Percentiles rank a stretch among this genome's conserved stretches.
Conservation (phyloP, 2,329 filamentous ascomycete genomes). For the Neonectria ditissima region DNA sequence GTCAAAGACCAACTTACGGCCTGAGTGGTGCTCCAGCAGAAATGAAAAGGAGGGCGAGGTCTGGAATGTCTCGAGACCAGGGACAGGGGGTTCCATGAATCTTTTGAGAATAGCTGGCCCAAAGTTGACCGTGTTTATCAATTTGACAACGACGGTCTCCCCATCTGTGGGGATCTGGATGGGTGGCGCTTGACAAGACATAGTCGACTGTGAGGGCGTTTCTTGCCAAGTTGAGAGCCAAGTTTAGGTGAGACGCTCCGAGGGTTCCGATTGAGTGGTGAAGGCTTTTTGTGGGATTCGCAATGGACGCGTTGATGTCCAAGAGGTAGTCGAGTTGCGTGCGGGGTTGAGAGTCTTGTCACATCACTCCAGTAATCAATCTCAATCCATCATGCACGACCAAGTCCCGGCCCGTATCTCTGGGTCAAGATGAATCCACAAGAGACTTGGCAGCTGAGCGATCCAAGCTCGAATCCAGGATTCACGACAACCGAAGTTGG, state of each 20-base stretch:
- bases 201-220: not conserved
- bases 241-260: too few species aligned
- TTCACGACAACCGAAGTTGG: too few species aligned
- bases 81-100: slow-evolving; percentile 54
- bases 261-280: not conserved
- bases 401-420: not conserved
- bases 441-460: not conserved
- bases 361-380: too few species aligned
- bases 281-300: not conserved
- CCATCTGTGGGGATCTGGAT: slow-evolving; percentile 26
- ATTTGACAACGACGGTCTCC: slow-evolving; percentile 39
- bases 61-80: slow-evolving; percentile 49
- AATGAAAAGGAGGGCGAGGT: slow-evolving; percentile 47
- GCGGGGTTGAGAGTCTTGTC: not conserved
- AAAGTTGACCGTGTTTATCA: slow-evolving; percentile 55
- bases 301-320: not conserved
- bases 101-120: slow-evolving; percentile 53
- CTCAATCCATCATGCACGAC: not conserved
- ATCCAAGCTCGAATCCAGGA: not conserved
- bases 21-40: slow-evolving; percentile 45
- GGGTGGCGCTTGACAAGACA: not conserved
- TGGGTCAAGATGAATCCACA: not conserved
- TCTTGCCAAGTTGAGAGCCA: too few species aligned
- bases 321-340: not conserved
- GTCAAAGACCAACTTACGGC: slow-evolving; percentile 46